phyloP scores from a whole-genome alignment of 2,329 filamentous ascomycete genomes.

The Claviceps quebecensis region DNA sequence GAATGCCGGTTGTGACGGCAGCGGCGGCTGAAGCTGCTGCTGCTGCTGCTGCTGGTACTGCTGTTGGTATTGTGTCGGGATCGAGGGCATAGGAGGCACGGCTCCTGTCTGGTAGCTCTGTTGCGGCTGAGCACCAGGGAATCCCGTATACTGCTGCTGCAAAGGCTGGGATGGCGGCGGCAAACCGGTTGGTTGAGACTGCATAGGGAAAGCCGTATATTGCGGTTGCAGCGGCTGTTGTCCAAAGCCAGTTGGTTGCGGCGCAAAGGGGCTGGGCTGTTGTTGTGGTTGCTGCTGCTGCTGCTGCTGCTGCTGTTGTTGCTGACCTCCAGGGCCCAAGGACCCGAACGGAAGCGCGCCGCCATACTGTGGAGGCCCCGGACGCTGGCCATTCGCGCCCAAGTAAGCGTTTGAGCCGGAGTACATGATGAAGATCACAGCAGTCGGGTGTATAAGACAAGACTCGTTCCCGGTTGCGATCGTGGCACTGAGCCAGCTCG shows the following conservation, averaged over 20 bases:
- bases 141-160: constrained; percentile 57
- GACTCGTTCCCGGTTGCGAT: background rate
- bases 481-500: background rate
- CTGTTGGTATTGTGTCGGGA: constrained; percentile 45
- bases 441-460: background rate
- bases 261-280: constrained; percentile 40
- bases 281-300: constrained; percentile 36
- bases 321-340: constrained; percentile 32
- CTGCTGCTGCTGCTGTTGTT: constrained; percentile 34
- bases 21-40: constrained; percentile 23
- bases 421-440: constrained; percentile 49
- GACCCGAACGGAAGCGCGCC: constrained; percentile 23
- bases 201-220: constrained; percentile 46
- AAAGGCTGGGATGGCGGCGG: constrained; percentile 44
- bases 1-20: constrained; percentile 18
- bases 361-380: constrained; percentile 41
- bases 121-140: constrained; percentile 38
- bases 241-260: constrained; percentile 47
- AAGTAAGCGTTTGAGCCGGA: constrained; percentile 78
- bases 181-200: constrained; percentile 30
- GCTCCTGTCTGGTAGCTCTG: constrained; percentile 47
- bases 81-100: constrained; percentile 42
- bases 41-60: constrained; percentile 42
- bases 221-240: constrained; percentile 38
- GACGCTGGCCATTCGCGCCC: constrained; percentile 62